Conservation (phyloP, 1,284 basidiomycete genomes). For the Ceratobasidium sp. region DNA sequence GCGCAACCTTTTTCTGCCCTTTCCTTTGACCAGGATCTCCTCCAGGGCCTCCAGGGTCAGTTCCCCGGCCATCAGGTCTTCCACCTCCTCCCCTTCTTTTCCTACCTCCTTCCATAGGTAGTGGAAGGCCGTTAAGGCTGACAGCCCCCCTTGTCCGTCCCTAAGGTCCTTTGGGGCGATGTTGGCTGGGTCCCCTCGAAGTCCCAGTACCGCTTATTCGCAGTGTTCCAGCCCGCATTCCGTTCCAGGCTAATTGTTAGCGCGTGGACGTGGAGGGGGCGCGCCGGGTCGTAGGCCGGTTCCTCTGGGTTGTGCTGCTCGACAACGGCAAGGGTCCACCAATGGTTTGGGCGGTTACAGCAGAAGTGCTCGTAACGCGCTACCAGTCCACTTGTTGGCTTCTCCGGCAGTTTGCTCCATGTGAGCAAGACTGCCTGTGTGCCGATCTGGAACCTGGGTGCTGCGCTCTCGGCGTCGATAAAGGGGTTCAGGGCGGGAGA, state of each 20-base stretch:
- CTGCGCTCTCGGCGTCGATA: too few species aligned
- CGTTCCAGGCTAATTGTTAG: not conserved
- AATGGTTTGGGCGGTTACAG: not conserved
- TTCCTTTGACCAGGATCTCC: not conserved
- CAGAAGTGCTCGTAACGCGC: not conserved
- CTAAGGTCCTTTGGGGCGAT: not conserved
- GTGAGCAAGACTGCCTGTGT: not conserved
- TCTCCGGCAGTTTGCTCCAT: not conserved
- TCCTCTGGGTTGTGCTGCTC: not conserved
- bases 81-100: not conserved
- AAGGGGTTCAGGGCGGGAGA: too few species aligned
- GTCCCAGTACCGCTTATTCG: not conserved
- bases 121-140: too few species aligned
- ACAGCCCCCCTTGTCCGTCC: too few species aligned
- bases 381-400: not conserved
- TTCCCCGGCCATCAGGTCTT: not conserved
- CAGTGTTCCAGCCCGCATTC: not conserved
- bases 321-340: not conserved
- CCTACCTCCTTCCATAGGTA: not conserved
- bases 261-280: not conserved
- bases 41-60: not conserved
- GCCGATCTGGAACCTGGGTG: not conserved
- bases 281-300: not conserved
- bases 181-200: not conserved
- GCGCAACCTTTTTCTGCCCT: not conserved